phyloP scores from a whole-genome alignment of 345 rosid genomes.

The Moricandia moricandioides region DNA sequence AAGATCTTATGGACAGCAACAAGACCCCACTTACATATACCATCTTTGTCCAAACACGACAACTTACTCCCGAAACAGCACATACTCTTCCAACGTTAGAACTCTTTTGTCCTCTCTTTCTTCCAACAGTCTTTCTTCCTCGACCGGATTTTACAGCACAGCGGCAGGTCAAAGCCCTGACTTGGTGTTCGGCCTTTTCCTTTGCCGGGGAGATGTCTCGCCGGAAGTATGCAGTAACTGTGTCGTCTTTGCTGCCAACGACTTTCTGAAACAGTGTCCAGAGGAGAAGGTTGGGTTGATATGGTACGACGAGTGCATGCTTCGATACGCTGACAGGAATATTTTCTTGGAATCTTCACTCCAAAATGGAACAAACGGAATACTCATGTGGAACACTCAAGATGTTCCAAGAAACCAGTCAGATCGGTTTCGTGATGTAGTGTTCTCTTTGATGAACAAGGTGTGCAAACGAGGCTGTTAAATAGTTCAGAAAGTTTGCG shows the following conservation, averaged over 20 bases:
- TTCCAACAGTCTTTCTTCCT: neutral
- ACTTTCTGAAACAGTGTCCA: constrained; percentile 22
- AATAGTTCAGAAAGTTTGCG: constrained; percentile 30
- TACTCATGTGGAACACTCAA: neutral
- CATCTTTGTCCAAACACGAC: constrained; percentile 5
- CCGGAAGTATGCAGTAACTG: constrained; percentile 32
- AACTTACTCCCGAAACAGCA: constrained; percentile 37
- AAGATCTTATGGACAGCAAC: constrained; percentile 16
- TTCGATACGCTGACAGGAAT: constrained; percentile 26
- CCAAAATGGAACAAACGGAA: neutral
- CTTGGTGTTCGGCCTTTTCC: constrained; percentile 35
- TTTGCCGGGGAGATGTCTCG: constrained; percentile 38
- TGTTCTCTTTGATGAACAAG: neutral
- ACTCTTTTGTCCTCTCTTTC: neutral
- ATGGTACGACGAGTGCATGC: constrained; percentile 39
- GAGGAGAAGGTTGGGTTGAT: constrained; percentile 7
- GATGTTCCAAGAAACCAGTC: neutral
- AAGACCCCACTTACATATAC: neutral
- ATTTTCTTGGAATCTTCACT: neutral
- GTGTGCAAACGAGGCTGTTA: neutral
- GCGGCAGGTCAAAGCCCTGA: constrained; percentile 27
- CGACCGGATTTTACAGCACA: constrained; percentile 38
- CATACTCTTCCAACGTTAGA: constrained; percentile 11
- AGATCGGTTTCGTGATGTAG: neutral
- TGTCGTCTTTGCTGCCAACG: neutral